Conservation (phyloP, 495 filamentous ascomycete genomes). For the Penicillium tannophilum region DNA sequence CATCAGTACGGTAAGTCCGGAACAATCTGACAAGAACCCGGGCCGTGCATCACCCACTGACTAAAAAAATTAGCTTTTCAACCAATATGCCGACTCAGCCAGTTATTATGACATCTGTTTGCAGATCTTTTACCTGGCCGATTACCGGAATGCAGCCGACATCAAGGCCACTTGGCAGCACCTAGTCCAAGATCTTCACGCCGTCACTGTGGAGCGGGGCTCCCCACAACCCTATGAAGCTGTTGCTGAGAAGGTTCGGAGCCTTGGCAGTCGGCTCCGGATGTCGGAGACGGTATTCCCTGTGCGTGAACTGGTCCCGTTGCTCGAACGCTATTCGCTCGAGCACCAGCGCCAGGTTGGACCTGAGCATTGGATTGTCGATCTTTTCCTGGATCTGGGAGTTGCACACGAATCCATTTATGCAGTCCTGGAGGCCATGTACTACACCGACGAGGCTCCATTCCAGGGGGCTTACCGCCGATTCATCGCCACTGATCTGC, state of each 20-base stretch:
- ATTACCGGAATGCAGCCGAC: slow-evolving; percentile 81
- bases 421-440: slow-evolving; percentile 77
- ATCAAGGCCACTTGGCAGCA: slow-evolving; percentile 83
- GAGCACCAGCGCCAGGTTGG: slow-evolving; percentile 68
- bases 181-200: slow-evolving; percentile 71
- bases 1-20: slow-evolving; percentile 67
- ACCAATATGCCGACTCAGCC: slow-evolving; percentile 83
- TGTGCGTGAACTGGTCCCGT: slow-evolving; percentile 61
- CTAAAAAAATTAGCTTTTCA: slow-evolving; percentile 68
- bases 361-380: slow-evolving; percentile 77
- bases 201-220: slow-evolving; percentile 55
- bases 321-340: slow-evolving; percentile 76
- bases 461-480: slow-evolving; percentile 68
- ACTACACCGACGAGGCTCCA: slow-evolving; percentile 80
- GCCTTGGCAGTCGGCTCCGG: slow-evolving; percentile 75
- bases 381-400: slow-evolving; percentile 74
- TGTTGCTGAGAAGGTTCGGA: slow-evolving; percentile 70
- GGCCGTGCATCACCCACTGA: neutral
- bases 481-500: slow-evolving; percentile 62
- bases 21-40: neutral
- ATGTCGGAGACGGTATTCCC: slow-evolving; percentile 82
- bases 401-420: slow-evolving; percentile 75
- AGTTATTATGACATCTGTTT: slow-evolving; percentile 92
- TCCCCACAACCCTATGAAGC: slow-evolving; percentile 74
- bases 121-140: slow-evolving; percentile 82